Conservation (phyloP, 257 asterid genomes). For the Gynochthodes officinalis region DNA sequence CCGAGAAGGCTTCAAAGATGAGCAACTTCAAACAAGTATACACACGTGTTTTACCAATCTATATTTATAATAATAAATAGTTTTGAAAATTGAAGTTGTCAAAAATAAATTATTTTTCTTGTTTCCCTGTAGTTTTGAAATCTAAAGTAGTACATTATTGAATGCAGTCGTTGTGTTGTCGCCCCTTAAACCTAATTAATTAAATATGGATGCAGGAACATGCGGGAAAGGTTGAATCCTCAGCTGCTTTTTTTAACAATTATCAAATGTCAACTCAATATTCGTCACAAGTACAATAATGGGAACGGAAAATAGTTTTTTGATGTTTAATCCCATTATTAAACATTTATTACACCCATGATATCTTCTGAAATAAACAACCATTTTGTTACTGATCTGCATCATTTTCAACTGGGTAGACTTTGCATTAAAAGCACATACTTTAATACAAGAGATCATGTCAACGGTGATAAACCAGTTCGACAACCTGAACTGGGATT, state of each 20-base stretch:
- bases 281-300: not conserved
- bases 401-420: slow-evolving; percentile 2
- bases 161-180: not conserved
- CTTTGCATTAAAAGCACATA: not conserved
- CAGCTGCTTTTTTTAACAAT: not conserved
- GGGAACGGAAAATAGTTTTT: not conserved
- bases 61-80: too few relatives aligned
- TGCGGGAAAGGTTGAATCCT: slow-evolving; percentile 3
- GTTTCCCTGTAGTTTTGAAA: not conserved
- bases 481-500: too few relatives aligned
- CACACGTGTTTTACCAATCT: too few relatives aligned
- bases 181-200: not conserved
- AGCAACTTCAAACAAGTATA: too few relatives aligned
- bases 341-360: not conserved
- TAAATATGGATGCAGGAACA: slow-evolving; percentile 4
- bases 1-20: too few relatives aligned
- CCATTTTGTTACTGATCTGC: not conserved
- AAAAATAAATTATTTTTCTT: too few relatives aligned
- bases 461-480: too few relatives aligned
- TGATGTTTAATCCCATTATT: not conserved
- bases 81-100: not conserved
- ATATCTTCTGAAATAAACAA: not conserved
- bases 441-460: too few relatives aligned
- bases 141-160: not conserved
- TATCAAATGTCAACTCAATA: not conserved